Evolutionary conservation across 1,284 basidiomycete genomes (phyloP).

Genomic region (Bondarzewia mesenterica): DNA sequence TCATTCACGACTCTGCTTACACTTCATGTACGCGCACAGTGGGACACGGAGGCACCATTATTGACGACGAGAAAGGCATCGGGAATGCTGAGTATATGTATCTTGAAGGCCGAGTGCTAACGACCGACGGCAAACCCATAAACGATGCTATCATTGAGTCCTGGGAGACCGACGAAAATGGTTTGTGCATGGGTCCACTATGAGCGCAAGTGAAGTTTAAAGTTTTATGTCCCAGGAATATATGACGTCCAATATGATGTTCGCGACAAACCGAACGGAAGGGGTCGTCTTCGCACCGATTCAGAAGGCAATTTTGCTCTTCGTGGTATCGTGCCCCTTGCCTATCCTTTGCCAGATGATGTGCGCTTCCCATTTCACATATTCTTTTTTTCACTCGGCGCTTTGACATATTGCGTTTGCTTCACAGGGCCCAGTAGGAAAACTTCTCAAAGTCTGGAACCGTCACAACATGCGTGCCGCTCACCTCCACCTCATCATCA

Average conservation of each 20-base stretch:
- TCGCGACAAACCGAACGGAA: constrained; percentile 2
- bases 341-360: constrained; percentile 1
- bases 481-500: constrained; percentile 1
- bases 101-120: constrained; percentile 27
- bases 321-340: neutral
- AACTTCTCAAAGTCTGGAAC: neutral
- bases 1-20: neutral
- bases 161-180: constrained; percentile 32
- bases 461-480: constrained; percentile 4
- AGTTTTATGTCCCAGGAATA: neutral
- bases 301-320: neutral
- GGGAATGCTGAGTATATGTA: constrained; percentile 31
- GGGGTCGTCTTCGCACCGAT: neutral
- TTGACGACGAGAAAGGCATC: constrained; percentile 10
- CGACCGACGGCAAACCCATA: constrained; percentile 25
- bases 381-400: neutral
- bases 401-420: neutral
- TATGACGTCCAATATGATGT: constrained; percentile 1
- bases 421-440: neutral
- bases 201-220: neutral
- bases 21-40: neutral
- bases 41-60: neutral
- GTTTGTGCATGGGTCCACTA: neutral
- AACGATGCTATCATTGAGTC: constrained; percentile 27
- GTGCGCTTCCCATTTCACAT: neutral